A percentile compares a stretch with the other conserved stretches of the same genome.
These are phyloP conservation scores for Calonectria pseudoturangicola DNA, from an alignment of 2,329 filamentous ascomycete genomes.

Conservation along the genomic window DNA sequence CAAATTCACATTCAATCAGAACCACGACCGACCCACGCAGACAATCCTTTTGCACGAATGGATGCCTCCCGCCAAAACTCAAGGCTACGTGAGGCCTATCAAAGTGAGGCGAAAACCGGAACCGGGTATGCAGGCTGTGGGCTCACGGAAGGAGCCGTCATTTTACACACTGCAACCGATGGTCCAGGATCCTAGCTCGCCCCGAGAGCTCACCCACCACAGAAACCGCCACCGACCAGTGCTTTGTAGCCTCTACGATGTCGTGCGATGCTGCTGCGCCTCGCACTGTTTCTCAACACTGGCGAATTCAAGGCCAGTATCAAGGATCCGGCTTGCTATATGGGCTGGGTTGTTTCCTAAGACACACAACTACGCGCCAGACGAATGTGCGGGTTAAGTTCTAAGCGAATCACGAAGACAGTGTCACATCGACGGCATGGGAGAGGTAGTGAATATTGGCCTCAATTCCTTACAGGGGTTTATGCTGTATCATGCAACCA, in stretches of 20 bases:
- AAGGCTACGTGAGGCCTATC: not conserved
- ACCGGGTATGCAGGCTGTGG: not conserved
- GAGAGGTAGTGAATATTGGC: slow-evolving; percentile 8
- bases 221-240: slow-evolving; percentile 20
- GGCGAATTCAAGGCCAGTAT: not conserved
- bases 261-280: slow-evolving; percentile 41
- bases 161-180: slow-evolving; percentile 1
- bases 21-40: not conserved
- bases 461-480: slow-evolving; percentile 14
- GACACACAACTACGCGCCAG: not conserved
- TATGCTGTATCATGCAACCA: slow-evolving; percentile 1
- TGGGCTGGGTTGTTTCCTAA: not conserved
- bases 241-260: slow-evolving; percentile 29
- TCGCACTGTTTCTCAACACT: not conserved
- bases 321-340: not conserved
- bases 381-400: not conserved
- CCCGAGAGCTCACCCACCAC: slow-evolving; percentile 26
- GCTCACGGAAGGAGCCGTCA: slow-evolving; percentile 13
- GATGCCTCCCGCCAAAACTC: not conserved
- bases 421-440: slow-evolving; percentile 15
- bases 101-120: not conserved
- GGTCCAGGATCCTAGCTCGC: slow-evolving; percentile 5
- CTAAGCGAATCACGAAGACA: slow-evolving; percentile 22
- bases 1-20: not conserved
- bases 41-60: not conserved